Evolutionary conservation across 148 eudicot genomes (phyloP).

Genomic region (Mesembryanthemum crystallinum): DNA sequence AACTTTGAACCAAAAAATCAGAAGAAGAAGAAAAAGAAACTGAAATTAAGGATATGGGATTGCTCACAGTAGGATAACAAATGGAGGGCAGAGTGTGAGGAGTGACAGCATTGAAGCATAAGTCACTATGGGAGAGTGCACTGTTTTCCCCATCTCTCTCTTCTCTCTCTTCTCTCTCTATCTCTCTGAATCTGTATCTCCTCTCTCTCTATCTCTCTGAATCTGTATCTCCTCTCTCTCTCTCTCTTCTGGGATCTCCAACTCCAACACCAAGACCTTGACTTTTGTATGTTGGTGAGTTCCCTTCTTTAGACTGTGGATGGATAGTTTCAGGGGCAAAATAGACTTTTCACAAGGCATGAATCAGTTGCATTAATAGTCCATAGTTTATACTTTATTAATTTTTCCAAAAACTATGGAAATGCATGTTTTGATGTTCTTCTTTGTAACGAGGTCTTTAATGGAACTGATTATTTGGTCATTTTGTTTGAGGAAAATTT

Average conservation of each 20-base stretch:
- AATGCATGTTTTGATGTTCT: too few species aligned
- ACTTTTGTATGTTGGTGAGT: not conserved
- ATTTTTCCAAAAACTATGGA: too few species aligned
- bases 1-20: not conserved
- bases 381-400: too few species aligned
- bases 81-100: slow-evolving; percentile 84
- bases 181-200: slow-evolving; percentile 7
- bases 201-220: not conserved
- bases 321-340: too few species aligned
- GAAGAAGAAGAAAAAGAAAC: not conserved
- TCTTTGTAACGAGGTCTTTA: too few species aligned
- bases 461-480: too few species aligned
- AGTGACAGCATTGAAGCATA: slow-evolving; percentile 85
- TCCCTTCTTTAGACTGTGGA: too few species aligned
- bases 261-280: too few species aligned
- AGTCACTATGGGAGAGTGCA: slow-evolving; percentile 74
- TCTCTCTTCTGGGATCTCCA: not conserved
- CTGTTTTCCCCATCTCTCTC: slow-evolving; percentile 52
- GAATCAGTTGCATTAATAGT: too few species aligned
- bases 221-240: not conserved
- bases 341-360: too few species aligned
- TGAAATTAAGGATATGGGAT: not conserved
- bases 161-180: not conserved
- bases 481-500: too few species aligned
- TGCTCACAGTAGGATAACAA: slow-evolving; percentile 82